A percentile compares a stretch with the other conserved stretches of the same genome.
Conservation (phyloP, 2,329 filamentous ascomycete genomes). For the Xylariaceae sp. region DNA sequence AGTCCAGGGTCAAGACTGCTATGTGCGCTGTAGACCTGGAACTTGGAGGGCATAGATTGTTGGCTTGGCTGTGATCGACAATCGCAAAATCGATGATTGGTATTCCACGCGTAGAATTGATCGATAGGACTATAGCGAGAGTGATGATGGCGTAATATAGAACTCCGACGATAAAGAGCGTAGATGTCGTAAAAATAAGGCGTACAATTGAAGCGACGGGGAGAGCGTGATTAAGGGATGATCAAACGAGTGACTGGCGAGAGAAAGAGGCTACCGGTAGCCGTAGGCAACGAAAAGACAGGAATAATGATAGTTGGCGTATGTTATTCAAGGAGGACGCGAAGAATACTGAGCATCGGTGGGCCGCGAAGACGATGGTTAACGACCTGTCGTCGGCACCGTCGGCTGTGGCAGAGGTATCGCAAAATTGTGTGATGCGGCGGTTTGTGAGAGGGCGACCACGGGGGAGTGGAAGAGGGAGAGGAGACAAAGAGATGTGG, state of each 20-base stretch:
- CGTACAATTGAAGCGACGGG: slow-evolving; percentile 8
- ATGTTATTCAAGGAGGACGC: slow-evolving; percentile 27
- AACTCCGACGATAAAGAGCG: neutral
- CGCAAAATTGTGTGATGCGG: slow-evolving; percentile 13
- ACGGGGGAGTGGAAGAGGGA: slow-evolving; percentile 8
- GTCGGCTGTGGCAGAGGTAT: slow-evolving; percentile 7
- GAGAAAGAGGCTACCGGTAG: slow-evolving; percentile 37
- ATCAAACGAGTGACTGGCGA: slow-evolving; percentile 40
- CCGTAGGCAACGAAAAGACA: slow-evolving; percentile 34
- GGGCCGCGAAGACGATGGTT: slow-evolving; percentile 6
- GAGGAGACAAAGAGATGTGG: slow-evolving; percentile 13
- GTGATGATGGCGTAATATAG: slow-evolving; percentile 1
- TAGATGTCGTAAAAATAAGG: slow-evolving; percentile 4
- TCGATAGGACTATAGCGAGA: neutral
- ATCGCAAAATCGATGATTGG: slow-evolving; percentile 10
- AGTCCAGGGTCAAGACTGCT: slow-evolving; percentile 18
- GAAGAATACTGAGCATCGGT: slow-evolving; percentile 23
- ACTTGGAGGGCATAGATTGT: slow-evolving; percentile 3
- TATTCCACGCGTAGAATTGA: neutral
- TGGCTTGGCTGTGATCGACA: slow-evolving; percentile 1
- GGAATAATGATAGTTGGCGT: slow-evolving; percentile 21
- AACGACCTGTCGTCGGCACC: slow-evolving; percentile 8
- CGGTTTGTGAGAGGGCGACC: slow-evolving; percentile 16
- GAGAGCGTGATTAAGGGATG: slow-evolving; percentile 4
- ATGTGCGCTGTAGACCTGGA: slow-evolving; percentile 21